Base-by-base conservation (phyloP, 2,329 filamentous ascomycete species). In the Pyrenophora tritici-repentis region DNA sequence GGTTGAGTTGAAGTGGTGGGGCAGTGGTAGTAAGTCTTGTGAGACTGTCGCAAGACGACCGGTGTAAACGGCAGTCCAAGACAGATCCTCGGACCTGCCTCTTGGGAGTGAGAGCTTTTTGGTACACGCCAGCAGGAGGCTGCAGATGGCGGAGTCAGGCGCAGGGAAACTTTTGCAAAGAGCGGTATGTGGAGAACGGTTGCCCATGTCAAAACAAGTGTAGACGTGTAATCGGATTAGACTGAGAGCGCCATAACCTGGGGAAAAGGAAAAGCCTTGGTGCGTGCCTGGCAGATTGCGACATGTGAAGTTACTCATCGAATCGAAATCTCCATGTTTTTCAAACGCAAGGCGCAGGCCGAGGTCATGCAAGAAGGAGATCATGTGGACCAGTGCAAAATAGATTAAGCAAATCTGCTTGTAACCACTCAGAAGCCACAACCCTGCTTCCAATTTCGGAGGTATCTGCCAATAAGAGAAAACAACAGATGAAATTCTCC, bases 241-340 rank as follows among this genome's bases (percentile, higher is more conserved):
- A 46, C 13, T 26, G 47, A 35, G 24, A 59, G 50, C 49, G 53
- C 43, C 55, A 42, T 38, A 47, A 41, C 45, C 47, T 60, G 44
- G 57, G 54, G 42, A 53, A 39, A 53, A 35, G 33, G 37, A 29
- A 29, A 29, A 12, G 29, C 56, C 55, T 56, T 47, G 55, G 39
- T 42, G 50, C 31, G 59, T 64, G 60, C 61, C 35, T 60, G 53
- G 60, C 41, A 61, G 50, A 66, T 63, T 58, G 55, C 41, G 55
- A 52, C 50, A 16, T 38, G 12, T 31, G 16, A 43, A 44, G 35
- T 42, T 31, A 31, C 20, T 35, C 32, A 9, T 34, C 35, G 42
- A 20, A 33, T 58, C 33, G 40, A 20, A 33, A 56, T 55, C 53
- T 50, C 61, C 56, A 47, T 56, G 51, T 52, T 52, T 45, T 53